phyloP scores from a whole-genome alignment of 2,329 filamentous ascomycete genomes.

The Fusarium sp. region DNA sequence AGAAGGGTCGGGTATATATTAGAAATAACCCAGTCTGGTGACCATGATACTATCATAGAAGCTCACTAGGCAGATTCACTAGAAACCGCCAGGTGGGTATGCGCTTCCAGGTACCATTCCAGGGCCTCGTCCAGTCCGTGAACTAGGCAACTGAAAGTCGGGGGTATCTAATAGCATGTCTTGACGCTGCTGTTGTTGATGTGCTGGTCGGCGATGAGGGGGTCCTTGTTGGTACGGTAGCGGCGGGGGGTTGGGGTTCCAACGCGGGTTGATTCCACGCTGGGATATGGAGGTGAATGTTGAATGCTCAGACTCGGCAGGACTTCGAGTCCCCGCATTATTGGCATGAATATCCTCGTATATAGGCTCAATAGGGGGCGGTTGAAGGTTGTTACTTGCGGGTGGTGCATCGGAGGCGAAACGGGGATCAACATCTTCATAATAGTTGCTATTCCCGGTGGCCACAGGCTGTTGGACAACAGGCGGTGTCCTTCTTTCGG shows the following conservation, averaged over 20 bases:
- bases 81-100: constrained; percentile 54
- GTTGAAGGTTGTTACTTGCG: constrained; percentile 40
- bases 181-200: constrained; percentile 65
- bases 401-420: constrained; percentile 66
- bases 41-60: neutral
- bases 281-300: constrained; percentile 93
- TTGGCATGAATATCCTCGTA: constrained; percentile 70
- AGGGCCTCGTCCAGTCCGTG: constrained; percentile 46
- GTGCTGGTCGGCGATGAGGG: constrained; percentile 54
- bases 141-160: constrained; percentile 77
- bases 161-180: constrained; percentile 85
- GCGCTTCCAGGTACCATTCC: constrained; percentile 63
- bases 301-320: constrained; percentile 78
- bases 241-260: constrained; percentile 68
- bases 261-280: constrained; percentile 85
- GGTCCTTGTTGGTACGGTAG: constrained; percentile 54
- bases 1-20: neutral
- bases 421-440: constrained; percentile 91
- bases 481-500: constrained; percentile 47
- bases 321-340: constrained; percentile 67
- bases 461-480: constrained; percentile 38
- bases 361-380: constrained; percentile 50
- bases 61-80: constrained; percentile 17
- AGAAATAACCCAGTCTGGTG: neutral
- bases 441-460: constrained; percentile 65